Base-by-base conservation (phyloP, 2,329 filamentous ascomycete genomes). In the Aspergillus niger region DNA sequence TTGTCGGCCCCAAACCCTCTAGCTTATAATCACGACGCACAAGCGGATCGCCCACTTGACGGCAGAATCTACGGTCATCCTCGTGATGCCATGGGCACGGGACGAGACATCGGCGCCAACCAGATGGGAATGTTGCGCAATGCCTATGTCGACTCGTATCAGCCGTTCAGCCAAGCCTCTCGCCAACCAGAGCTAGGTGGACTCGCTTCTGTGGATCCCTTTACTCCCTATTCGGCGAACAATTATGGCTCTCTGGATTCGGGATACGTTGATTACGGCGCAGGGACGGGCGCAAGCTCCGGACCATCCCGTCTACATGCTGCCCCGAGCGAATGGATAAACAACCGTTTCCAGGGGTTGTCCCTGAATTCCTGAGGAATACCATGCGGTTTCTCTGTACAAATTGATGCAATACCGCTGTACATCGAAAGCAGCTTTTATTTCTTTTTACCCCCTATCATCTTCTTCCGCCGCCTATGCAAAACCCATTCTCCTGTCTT, bases 1-100 rank as follows among this genome's bases (percentile, higher is more conserved):
- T 80, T 92, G 22, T 88, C 89, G 72, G 86, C 88, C 2, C 87
- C 89, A 1, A 88, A 87, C 24, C 86, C 87, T 24, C 83, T 91
- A n/a, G 84, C 83, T 79, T 87, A 71, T 59, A 75, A 73, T 51
- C 73, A 73, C 47, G 80, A 75, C 71, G 61, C 67, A 54, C 69
- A 69, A 65, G 68, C 63, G 55, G 79, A 76, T 55, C 79, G 79
- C 55, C 72, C 78, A 49, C 79, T 72, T 38, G 77, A 81, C 15
- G 62, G 49, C 52, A 69, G 72, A 50, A 55, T 65, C 11, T 77
- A 72, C 54, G 67, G 67, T 51, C 39, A 72, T 65, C 60, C 64
- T 17, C 73, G 72, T 41, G 74, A 77, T 8, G 54, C 63, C 17
- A 28, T 71, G n/a, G 74, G 76, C 36, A 20, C 58, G 28, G 66